Conservation (phyloP, 768 basidiomycete genomes). For the Zangia roseola region DNA sequence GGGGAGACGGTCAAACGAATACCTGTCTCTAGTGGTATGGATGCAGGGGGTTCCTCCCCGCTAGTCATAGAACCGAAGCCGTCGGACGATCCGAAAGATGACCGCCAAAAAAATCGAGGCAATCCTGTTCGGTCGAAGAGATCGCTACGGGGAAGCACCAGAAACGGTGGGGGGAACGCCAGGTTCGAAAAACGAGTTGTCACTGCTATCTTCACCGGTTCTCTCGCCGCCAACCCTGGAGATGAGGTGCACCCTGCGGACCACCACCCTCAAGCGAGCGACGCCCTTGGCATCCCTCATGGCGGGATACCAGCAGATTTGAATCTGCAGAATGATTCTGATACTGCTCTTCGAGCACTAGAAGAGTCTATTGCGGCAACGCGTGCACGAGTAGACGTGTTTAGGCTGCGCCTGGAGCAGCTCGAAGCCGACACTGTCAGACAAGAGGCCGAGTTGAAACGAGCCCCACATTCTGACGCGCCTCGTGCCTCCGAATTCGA, state of each 20-base stretch:
- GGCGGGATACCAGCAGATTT: neutral
- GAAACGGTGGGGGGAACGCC: constrained; percentile 7
- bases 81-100: neutral
- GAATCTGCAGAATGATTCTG: constrained; percentile 2
- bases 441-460: constrained; percentile 10
- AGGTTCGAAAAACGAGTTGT: constrained; percentile 21
- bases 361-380: constrained; percentile 25
- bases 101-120: neutral
- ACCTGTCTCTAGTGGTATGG: constrained; percentile 2
- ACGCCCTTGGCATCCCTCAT: neutral
- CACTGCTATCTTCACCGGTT: constrained; percentile 32
- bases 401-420: constrained; percentile 27
- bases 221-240: neutral
- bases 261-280: neutral
- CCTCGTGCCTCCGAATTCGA: neutral
- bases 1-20: constrained; percentile 32
- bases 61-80: neutral
- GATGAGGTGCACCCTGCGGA: neutral
- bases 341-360: constrained; percentile 13
- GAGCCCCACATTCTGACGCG: neutral
- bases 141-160: constrained; percentile 1
- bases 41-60: neutral
- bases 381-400: constrained; percentile 24
- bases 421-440: constrained; percentile 23
- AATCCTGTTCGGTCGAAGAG: constrained; percentile 3